Base-by-base conservation (phyloP, 164 flowering plant genomes). In the Aristolochia contorta region DNA sequence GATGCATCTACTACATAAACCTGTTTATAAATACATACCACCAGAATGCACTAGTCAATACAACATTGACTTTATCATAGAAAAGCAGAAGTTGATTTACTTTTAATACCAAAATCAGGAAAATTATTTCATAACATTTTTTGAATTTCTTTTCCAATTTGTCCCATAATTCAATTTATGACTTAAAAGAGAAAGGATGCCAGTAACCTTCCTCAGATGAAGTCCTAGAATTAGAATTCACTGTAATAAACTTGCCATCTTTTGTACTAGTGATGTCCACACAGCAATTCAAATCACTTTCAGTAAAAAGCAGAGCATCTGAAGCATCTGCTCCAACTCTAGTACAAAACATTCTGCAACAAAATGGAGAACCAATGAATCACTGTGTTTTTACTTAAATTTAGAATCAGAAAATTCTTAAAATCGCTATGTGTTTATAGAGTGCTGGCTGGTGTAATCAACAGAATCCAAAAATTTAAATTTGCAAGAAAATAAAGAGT, bases 151-250 rank as follows among this genome's bases (percentile, higher is more conserved):
- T 37, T 3, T 10, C 43, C 10, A 27, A 27, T 27, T 62, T 25
- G 41, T 20, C 32, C n/a, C 32, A 37, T 52, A 46, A 43, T 16
- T 22, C 25, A 20, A 47, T 12, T 52, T 18, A 57, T 25, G 47
- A 58, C 23, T 46, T 43, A 14, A 16, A 45, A 58, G n/a, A 27
- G 46, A 43, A 45, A 45, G 50, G 65, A 67, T 58, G 62, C 56
- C 54, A 74, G 73, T 70, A 67, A 79, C 84, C 82, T 87, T 82
- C 97, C 97, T 93, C 97, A 16, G 98, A 93, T 71, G 98, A 87
- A 72, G 86, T 80, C 75, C 97, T 87, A 67, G 98, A 89, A 68
- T 86, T 93, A 64, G 94, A 89, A 78, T 89, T 89, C 67, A 93
- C 81, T 71, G 96, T 89, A 47, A 93, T 75, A 70, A 80, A 92